Conservation (phyloP, 1,139 yeast species). For the Scheffersomyces illinoinensis region DNA sequence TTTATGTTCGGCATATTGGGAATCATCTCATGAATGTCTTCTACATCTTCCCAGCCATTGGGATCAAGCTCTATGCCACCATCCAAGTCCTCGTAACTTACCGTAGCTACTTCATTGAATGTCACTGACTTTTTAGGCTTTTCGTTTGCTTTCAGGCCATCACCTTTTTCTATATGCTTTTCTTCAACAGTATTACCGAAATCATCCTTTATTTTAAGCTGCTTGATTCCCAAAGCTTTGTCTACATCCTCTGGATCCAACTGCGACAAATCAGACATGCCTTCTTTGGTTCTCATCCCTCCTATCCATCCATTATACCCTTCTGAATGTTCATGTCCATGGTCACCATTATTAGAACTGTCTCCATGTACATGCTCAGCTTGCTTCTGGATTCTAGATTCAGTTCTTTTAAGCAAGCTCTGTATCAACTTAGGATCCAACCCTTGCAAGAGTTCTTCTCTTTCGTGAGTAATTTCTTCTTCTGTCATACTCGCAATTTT, state of each 20-base stretch:
- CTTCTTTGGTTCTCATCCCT: constrained; percentile 47
- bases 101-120: constrained; percentile 40
- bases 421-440: constrained; percentile 72
- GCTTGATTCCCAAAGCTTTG: constrained; percentile 35
- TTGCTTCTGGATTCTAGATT: constrained; percentile 23
- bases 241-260: constrained; percentile 41
- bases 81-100: constrained; percentile 37
- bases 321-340: constrained; percentile 52
- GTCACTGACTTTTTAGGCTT: constrained; percentile 33
- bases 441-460: constrained; percentile 62
- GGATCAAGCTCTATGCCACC: constrained; percentile 26
- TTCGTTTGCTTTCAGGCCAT: constrained; percentile 1
- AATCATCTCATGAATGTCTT: constrained; percentile 33
- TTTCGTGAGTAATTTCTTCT: constrained; percentile 65
- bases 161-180: neutral
- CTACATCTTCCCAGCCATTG: constrained; percentile 45
- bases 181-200: neutral
- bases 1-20: constrained; percentile 12
- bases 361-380: constrained; percentile 2
- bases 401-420: constrained; percentile 49
- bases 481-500: constrained; percentile 62
- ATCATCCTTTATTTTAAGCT: constrained; percentile 12
- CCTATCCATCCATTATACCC: constrained; percentile 78
- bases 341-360: constrained; percentile 15
- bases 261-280: constrained; percentile 33